A percentile compares a stretch with the other conserved stretches of the same genome.
Evolutionary conservation across 805 yeast species (phyloP).

Genomic region (Candida endomychidarum): DNA sequence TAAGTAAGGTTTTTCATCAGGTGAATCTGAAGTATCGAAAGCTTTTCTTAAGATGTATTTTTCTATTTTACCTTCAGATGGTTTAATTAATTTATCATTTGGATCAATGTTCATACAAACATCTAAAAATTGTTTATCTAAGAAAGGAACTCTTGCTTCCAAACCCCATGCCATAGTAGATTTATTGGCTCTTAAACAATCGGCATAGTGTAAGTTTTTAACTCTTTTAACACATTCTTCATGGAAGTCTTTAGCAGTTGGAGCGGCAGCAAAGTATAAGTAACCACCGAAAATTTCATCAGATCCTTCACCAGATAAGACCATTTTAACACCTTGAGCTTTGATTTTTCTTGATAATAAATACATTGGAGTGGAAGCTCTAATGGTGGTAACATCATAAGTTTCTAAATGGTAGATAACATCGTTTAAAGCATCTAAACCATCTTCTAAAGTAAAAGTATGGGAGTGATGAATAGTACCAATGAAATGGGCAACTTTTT

Average conservation of each 20-base stretch:
- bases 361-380: constrained; percentile 99
- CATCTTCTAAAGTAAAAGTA: constrained; percentile 95
- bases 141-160: constrained; percentile 99
- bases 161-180: constrained; percentile 99
- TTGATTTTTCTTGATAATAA: constrained; percentile 92
- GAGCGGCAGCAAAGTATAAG: constrained; percentile 96
- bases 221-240: constrained; percentile 93
- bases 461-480: constrained; percentile 98
- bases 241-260: constrained; percentile 90
- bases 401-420: constrained; percentile 96
- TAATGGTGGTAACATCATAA: constrained; percentile 95
- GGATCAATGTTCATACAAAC: constrained; percentile 95
- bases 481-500: constrained; percentile 92
- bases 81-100: constrained; percentile 80
- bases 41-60: constrained; percentile 97
- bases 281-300: constrained; percentile 99
- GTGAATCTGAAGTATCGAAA: constrained; percentile 88
- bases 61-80: constrained; percentile 76
- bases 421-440: constrained; percentile 91
- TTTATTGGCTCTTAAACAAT: constrained; percentile 98
- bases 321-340: constrained; percentile 99
- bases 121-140: constrained; percentile 90
- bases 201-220: constrained; percentile 95
- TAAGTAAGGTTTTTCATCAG: constrained; percentile 75
- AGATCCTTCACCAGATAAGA: constrained; percentile 96